A percentile compares a stretch with the other conserved stretches of the same genome.
These are phyloP conservation scores for Typha latifolia DNA, from an alignment of 176 grass and related monocot species.

Conservation along the genomic window DNA sequence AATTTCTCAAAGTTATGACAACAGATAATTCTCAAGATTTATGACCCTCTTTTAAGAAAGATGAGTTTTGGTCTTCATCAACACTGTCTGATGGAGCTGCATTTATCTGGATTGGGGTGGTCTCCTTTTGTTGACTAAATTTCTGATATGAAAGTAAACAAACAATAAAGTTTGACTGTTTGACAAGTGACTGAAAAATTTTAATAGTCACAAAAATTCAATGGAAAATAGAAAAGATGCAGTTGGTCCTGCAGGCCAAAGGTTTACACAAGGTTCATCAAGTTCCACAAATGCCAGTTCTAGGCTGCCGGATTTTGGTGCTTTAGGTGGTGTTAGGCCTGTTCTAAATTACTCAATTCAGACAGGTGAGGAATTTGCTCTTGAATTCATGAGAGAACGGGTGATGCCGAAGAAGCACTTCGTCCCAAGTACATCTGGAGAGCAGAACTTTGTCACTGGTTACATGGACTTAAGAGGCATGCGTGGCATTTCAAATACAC, in stretches of 20 bases:
- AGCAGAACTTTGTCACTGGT: conserved; percentile 32
- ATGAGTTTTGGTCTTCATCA: not conserved
- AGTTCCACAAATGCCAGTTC: conserved; percentile 23
- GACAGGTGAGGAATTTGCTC: conserved; percentile 86
- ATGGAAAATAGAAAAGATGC: conserved; percentile 53
- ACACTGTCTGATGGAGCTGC: conserved; percentile 2
- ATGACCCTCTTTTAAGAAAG: not conserved
- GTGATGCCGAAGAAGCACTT: conserved; percentile 54
- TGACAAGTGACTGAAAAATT: not conserved
- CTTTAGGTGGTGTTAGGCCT: conserved; percentile 31
- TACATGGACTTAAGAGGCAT: conserved; percentile 52
- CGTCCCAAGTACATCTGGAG: conserved; percentile 33
- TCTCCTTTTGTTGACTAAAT: not conserved
- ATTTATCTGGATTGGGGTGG: not conserved
- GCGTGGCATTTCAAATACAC: conserved; percentile 20
- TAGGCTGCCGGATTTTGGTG: conserved; percentile 28
- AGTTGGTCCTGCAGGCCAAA: conserved; percentile 24
- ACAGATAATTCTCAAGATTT: too few species aligned
- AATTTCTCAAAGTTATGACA: too few species aligned
- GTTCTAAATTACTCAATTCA: conserved; percentile 97
- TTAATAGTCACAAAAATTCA: not conserved
- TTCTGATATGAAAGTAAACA: conserved; percentile 7
- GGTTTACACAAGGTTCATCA: conserved; percentile 24
- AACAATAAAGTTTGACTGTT: conserved; percentile 6
- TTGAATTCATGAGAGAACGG: conserved; percentile 94